Base-by-base conservation (phyloP, 305 asterid species). In the Fraxinus angustifolia region DNA sequence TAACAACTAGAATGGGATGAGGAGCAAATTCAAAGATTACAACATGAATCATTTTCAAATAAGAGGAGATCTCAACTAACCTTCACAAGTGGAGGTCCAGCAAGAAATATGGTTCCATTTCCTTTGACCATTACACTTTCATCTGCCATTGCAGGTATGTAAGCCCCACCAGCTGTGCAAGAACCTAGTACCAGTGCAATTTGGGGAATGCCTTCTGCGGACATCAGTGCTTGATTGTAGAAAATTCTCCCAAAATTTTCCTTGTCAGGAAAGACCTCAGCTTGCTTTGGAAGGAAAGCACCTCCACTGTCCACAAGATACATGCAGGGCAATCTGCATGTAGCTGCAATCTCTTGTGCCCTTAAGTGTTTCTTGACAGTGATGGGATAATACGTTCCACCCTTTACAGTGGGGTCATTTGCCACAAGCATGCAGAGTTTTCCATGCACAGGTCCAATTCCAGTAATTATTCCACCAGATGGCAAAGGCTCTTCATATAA, bases 41-140 rank as follows among this genome's bases (percentile, higher is more conserved):
- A 56, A 73, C 8, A 62, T 8, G 33, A 23, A 36, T 2, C 42
- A 50, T 60, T 67, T 75, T 60, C 50, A 28, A 70, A 56, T 58
- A 83, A 38, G 34, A 23, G 26, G 26, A n/a, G 67, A 38, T 36
- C 42, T 34, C 62, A 84, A 83, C 92, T 80, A 84, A 95, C 99
- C 99, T 96, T 96, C 79, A 94, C 99, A 76, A 96, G 97, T 65
- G 99, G 99, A 86, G 99, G 99, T 58, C 99, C 99, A 74, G 99
- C 99, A 78, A 96, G 93, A 92, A 96, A 96, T 83, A 96, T 92
- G 82, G 99, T 94, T 82, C 99, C 98, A 77, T 92, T 94, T 80
- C 98, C 98, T 88, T 92, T 94, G 79, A 96, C 99, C 98, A 96
- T 96, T 62, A 96, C 98, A 36, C 98, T 96, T 88, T 94, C 98